Percentiles rank a stretch among this genome's conserved stretches.
Evolutionary conservation across 208 protist species (phyloP).

Genomic region (Vickermania ingenoplastis): DNA sequence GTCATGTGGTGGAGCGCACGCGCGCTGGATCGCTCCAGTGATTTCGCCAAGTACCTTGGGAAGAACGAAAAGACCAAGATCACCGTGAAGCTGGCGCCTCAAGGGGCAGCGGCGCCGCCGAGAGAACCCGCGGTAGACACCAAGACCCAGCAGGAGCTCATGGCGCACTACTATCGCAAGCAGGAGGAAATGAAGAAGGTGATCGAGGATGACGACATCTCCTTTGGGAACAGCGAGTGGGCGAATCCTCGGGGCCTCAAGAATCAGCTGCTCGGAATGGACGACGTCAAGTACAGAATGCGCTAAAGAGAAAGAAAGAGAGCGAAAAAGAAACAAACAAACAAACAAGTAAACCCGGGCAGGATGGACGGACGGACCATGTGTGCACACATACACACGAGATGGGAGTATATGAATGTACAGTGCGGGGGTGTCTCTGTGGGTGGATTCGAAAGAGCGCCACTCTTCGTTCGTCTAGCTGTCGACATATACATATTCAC

Average conservation of each 20-base stretch:
- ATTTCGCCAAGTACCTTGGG: constrained; percentile 80
- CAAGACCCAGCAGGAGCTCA: constrained; percentile 81
- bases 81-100: constrained; percentile 78
- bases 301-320: constrained; percentile 8
- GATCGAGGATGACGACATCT: constrained; percentile 85
- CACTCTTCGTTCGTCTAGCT: too few species aligned
- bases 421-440: too few species aligned
- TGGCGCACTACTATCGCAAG: constrained; percentile 87
- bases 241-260: constrained; percentile 83
- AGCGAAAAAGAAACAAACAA: too few species aligned
- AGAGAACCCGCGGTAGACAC: constrained; percentile 76
- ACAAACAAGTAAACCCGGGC: background rate
- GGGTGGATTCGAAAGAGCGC: too few species aligned
- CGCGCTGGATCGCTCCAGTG: constrained; percentile 57
- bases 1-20: constrained; percentile 88
- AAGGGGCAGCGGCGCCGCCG: constrained; percentile 62
- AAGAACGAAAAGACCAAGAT: constrained; percentile 93
- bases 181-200: constrained; percentile 92
- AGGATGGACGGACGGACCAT: background rate
- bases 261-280: constrained; percentile 78
- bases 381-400: background rate
- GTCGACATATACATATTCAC: too few species aligned
- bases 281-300: constrained; percentile 47
- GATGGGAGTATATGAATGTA: background rate
- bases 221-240: constrained; percentile 85